Evolutionary conservation across 805 yeast genomes (phyloP), one percentile per base, ranked within the genome.

Genomic region (Hanseniaspora vineae): DNA sequence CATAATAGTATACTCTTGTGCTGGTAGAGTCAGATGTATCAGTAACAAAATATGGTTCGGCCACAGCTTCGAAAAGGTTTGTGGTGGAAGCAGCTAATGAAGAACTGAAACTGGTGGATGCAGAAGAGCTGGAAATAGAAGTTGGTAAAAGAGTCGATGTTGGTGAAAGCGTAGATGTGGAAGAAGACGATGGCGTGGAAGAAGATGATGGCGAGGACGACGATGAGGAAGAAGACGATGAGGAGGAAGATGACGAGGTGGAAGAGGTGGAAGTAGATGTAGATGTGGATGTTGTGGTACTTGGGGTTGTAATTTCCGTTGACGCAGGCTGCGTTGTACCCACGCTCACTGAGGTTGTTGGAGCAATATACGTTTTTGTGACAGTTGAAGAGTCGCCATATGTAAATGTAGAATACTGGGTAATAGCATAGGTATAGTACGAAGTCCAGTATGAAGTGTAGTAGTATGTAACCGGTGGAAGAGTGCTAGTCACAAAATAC

Each of bases 401-500:
- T 46, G 58, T 60, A 1, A 64, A 57, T 0, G 65, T 56, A 2
- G 65, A 52, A 32, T 40, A 44, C 6, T 44, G 42, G 11, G 60
- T 52, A 17, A 63, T 55, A 31, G 53, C 53, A 31, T 55, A 51
- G 5, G 67, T 63, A 48, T 61, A 64, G 43, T 60, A 60, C 20
- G 57, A 50, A 9, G 68, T 64, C 50, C 50, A 48, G 42, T 45
- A 48, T 2, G 50, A 48, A 40, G 57, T 58, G 32, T 59, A 61
- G 35, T 56, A 54, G 9, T 61, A 58, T 12, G 60, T 59, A 1
- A 66, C 64, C 11, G 68, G 67, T 47, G 53, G 56, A 15, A 64
- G 49, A 11, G 67, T 63, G 35, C 61, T 61, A 14, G 67, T 64
- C 23, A 59, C 50, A 46, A 63, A 62, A 47, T 60, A 60, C 49